Evolutionary conservation across 179 eudicot species (phyloP).

Genomic region (Silene coronaria): DNA sequence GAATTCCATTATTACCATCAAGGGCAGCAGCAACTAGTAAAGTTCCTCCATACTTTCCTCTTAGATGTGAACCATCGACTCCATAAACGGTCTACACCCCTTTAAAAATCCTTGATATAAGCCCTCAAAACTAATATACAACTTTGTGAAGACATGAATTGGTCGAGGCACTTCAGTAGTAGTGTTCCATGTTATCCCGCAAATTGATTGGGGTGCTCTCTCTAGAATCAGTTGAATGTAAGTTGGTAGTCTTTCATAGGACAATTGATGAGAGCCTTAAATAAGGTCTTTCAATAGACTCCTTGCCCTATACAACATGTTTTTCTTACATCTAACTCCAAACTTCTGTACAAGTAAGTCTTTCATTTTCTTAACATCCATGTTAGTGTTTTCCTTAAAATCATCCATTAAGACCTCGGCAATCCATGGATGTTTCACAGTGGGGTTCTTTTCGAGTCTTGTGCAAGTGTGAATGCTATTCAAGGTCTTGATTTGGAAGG

Average conservation of each 20-base stretch:
- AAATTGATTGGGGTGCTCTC: background rate
- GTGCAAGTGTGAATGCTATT: background rate
- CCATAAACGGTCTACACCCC: background rate
- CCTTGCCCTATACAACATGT: background rate
- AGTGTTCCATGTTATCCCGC: background rate
- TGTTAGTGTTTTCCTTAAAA: background rate
- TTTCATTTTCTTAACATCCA: background rate
- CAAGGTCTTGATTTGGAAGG: background rate
- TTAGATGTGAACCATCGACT: background rate
- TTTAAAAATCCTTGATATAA: background rate
- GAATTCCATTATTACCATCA: background rate
- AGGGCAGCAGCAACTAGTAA: background rate
- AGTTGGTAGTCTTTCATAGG: background rate
- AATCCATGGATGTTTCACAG: background rate
- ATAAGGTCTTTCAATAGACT: background rate
- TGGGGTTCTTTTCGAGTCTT: background rate
- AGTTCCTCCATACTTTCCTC: background rate
- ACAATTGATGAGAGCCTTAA: background rate
- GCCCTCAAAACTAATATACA: background rate
- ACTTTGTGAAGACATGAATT: background rate
- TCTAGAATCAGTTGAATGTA: background rate
- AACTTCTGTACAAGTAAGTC: background rate
- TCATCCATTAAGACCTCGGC: background rate
- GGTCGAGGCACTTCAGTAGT: background rate
- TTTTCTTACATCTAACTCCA: background rate